Evolutionary conservation across 768 basidiomycete species (phyloP), one percentile per base, ranked within the genome.

Genomic region (Fomitopsis pulvina): DNA sequence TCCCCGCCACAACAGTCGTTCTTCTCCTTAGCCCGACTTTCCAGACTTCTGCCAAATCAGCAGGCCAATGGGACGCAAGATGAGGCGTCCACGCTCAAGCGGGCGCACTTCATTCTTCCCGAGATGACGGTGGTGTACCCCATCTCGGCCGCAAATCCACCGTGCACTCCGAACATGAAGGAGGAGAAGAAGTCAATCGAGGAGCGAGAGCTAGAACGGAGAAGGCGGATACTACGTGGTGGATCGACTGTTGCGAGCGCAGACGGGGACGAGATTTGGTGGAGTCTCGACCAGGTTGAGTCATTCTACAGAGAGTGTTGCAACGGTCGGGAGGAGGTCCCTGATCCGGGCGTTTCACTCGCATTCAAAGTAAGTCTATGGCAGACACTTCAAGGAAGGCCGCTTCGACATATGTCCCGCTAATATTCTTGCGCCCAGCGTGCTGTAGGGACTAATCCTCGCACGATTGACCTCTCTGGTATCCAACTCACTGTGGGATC

Each of bases 71-170:
- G 52, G 12, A 58, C 49, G 28, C 66, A 66, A 44, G 79, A 79
- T 60, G 71, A 79, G 41, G 65, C 68, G 29, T 79, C 75, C 59
- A 80, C 88, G 10, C 74, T 95, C 54, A 92, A 89, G 61, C 71
- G 89, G 44, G 96, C 94, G 0, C 89, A 95, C 59, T 97, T 97
- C 63, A 88, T 95, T 56, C 71, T 96, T 11, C 90, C 90, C 0
- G 78, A 87, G 57, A 78, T 96, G 57, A 83, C 81, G 27, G 88
- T 87, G 21, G 81, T 93, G 27, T 97, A 98, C 65, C 92, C 93
- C 0, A 94, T 97, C 63, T 87, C 86, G 24, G 81, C 85, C 1
- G 58, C 83, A 14, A 87, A 87, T 45, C 89, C 95, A 6, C 94
- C 94, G 1, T 87, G 81, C 42, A 88, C 82, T 2, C 83, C 85